Evolutionary conservation across 768 basidiomycete species (phyloP), one percentile per base, ranked within the genome.

Genomic region (Rhizopogon salebrosus): DNA sequence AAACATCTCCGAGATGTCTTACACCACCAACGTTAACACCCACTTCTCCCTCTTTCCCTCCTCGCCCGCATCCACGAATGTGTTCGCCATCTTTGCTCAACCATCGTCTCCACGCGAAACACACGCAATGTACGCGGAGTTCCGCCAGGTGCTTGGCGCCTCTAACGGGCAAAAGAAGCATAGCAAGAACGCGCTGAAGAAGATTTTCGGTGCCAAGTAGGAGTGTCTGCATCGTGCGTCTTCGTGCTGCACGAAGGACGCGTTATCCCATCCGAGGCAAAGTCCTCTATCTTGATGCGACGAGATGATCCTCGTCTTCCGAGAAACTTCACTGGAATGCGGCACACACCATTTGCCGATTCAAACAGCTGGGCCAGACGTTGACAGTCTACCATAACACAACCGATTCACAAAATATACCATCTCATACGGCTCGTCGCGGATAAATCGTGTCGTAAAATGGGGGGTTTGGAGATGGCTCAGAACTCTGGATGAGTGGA

Each of bases 41-140:
- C n/a, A 43, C 42, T 51, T 31, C 48, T 46, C 49, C 45, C 57
- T 56, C 53, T 62, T 62, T 23, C 49, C 54, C 59, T 60, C 66
- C 48, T 48, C 60, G 48, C 60, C 64, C 54, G 53, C 64, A 26
- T 53, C 63, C n/a, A 60, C 60, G 26, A 62, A 63, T 54, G 46
- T 61, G 27, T 71, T 73, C 63, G 58, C 60, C 60, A 58, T 72
- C 55, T 72, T 72, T 54, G 62, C 66, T 54, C 57, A 59, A 18
- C 51, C 65, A 35, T 65, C 68, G 29, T 68, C 67, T 8, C 70
- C 73, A 22, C 72, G 73, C 37, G 70, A 74, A 46, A 60, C 66
- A 7, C 69, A 74, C 51, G 61, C 62, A 18, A 69, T 68, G 55
- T 74, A 71, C 57, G 64, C 68, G 51, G 70, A 72, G 54, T 61